Evolutionary conservation across 768 basidiomycete species (phyloP), one percentile per base, ranked within the genome.

Genomic region (Pisolithus tinctorius): DNA sequence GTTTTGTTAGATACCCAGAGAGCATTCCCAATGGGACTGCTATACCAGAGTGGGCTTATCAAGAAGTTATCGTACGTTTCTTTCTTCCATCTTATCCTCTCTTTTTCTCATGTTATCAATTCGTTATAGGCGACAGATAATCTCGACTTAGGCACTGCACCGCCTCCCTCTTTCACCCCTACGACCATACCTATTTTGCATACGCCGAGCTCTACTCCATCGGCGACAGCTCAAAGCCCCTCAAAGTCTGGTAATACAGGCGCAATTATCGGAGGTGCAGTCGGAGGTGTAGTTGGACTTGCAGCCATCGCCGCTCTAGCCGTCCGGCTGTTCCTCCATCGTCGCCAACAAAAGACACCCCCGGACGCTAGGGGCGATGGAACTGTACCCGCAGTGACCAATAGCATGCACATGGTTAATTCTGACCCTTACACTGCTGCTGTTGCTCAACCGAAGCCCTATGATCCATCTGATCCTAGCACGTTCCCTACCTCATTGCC

Each of bases 31-130:
- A 58, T 0, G 75, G 74, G 9, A 70, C 77, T 1, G 65, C 69
- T 10, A 72, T 84, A 17, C 83, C 82, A 8, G 74, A 73, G 9
- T 85, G 83, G 83, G 83, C 83, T 10, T 85, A 77, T 52, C 64
- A 78, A 29, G 74, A 81, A 49, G 75, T 84, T 20, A 63, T 70
- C 58, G 74, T 76, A 58, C 44, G 76, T 34, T 20, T 38, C 61
- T 55, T 42, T 11, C 30, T 31, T 10, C 30, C 30, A 31, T 26
- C 17, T 40, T 11, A n/a, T 16, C 26, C 10, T 50, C 27, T 26
- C 17, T 40, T 11, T n/a, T 16, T 27, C 11, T 50, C 27, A 52
- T 6, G 53, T 4, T 39, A 56, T 31, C 57, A 10, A 9, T 29
- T 34, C 14, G 1, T 41, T 4, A 45, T n/a, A 77, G 73, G 48